Conservation (phyloP, 768 basidiomycete genomes). For the Termitomyces sp. region DNA sequence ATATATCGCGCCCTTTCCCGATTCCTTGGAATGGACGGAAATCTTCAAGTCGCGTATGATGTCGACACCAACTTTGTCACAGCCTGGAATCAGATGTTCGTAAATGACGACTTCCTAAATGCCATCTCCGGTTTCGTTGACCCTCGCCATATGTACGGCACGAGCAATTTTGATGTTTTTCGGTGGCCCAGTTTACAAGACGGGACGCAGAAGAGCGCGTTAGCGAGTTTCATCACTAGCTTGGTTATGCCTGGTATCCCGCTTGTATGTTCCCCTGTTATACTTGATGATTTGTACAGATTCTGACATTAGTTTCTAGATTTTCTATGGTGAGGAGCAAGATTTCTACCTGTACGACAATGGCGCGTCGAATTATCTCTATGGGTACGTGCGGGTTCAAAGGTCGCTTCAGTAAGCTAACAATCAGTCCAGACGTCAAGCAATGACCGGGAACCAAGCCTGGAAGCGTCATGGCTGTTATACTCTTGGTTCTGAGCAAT, state of each 20-base stretch:
- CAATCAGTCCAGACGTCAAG: constrained; percentile 66
- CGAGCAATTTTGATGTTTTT: constrained; percentile 94
- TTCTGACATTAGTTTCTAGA: constrained; percentile 31
- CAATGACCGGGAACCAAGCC: constrained; percentile 80
- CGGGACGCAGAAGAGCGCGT: constrained; percentile 72
- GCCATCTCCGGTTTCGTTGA: constrained; percentile 62
- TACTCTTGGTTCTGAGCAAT: constrained; percentile 84
- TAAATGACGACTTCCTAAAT: constrained; percentile 86
- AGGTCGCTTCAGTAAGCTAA: background rate
- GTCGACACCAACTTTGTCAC: constrained; percentile 79
- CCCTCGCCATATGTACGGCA: constrained; percentile 87
- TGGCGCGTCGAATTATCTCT: constrained; percentile 89
- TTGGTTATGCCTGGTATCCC: constrained; percentile 87
- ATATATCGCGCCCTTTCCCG: constrained; percentile 84
- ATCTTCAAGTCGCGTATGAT: constrained; percentile 88
- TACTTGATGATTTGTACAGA: background rate
- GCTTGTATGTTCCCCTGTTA: constrained; percentile 46
- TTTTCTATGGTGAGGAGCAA: constrained; percentile 93
- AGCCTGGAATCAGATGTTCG: constrained; percentile 91
- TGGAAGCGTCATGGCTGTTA: constrained; percentile 97
- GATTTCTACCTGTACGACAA: constrained; percentile 86
- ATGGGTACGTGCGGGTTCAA: constrained; percentile 51
- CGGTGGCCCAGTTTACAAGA: constrained; percentile 89
- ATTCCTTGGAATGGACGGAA: constrained; percentile 95
- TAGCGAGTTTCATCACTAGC: constrained; percentile 77